Percentiles rank a stretch among this genome's conserved stretches.
These are phyloP conservation scores for Penicillium hordei DNA, from an alignment of 2,329 filamentous ascomycete genomes.

Conservation along the genomic window DNA sequence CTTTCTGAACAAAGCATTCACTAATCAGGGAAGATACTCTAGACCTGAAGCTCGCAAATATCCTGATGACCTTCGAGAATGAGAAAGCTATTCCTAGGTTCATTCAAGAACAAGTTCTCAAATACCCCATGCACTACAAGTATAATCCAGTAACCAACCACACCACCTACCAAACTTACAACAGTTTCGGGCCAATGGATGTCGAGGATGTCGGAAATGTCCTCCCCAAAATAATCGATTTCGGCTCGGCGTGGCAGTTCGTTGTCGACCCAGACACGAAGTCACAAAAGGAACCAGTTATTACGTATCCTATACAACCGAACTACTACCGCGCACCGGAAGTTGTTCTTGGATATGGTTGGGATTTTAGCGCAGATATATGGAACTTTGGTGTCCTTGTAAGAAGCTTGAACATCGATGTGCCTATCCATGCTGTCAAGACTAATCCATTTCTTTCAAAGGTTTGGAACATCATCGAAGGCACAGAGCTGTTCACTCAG, in stretches of 20 bases:
- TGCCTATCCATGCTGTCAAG: background rate
- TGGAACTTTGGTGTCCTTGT: conserved; percentile 41
- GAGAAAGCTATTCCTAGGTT: conserved; percentile 17
- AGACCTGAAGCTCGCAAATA: conserved; percentile 46
- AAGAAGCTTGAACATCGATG: background rate
- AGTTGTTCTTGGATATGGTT: conserved; percentile 36
- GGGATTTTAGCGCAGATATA: conserved; percentile 38
- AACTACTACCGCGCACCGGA: conserved; percentile 38
- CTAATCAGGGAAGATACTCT: background rate
- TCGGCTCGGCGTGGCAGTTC: conserved; percentile 22
- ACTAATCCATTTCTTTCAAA: background rate
- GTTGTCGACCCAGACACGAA: background rate
- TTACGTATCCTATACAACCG: conserved; percentile 46
- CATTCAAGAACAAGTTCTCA: conserved; percentile 17
- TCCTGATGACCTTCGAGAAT: conserved; percentile 36
- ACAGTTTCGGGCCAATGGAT: conserved; percentile 31
- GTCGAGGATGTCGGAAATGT: conserved; percentile 3
- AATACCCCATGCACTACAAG: conserved; percentile 27
- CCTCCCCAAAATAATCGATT: conserved; percentile 27
- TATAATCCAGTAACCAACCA: conserved; percentile 23
- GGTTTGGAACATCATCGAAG: conserved; percentile 36
- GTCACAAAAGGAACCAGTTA: conserved; percentile 21
- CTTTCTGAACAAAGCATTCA: background rate
- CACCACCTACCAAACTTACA: conserved; percentile 30
- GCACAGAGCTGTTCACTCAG: conserved; percentile 34